Percentiles rank a stretch among this genome's conserved stretches.
Conservation (phyloP, 2,329 filamentous ascomycete genomes). For the Cordyceps farinosa region DNA sequence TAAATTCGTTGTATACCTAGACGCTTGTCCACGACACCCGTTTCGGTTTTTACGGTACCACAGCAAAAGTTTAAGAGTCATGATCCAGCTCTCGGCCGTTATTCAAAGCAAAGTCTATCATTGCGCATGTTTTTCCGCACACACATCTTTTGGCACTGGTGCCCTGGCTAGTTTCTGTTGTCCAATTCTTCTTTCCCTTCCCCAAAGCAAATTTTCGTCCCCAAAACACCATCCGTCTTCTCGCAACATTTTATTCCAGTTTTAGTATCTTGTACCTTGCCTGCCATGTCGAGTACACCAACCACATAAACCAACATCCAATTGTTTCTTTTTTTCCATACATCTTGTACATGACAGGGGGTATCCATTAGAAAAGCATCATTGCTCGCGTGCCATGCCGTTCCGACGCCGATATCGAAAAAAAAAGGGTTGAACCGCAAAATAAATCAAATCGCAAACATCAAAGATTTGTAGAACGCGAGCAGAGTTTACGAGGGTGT, state of each 20-base stretch:
- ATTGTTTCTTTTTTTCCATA: not conserved
- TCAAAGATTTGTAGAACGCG: slow-evolving; percentile 31
- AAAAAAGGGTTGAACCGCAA: not conserved
- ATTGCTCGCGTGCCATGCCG: slow-evolving; percentile 6
- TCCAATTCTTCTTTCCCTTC: not conserved
- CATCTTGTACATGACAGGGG: slow-evolving; percentile 9
- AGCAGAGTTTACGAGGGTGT: slow-evolving; percentile 42
- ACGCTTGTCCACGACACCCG: too few relatives aligned
- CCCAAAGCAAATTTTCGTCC: not conserved
- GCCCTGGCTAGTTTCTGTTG: not conserved
- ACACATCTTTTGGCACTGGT: not conserved
- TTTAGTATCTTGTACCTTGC: not conserved
- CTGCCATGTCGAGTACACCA: slow-evolving; percentile 5
- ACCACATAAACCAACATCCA: not conserved
- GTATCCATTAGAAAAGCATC: slow-evolving; percentile 10
- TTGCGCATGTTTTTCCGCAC: not conserved
- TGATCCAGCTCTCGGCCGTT: not conserved
- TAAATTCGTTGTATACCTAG: too few relatives aligned
- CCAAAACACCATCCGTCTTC: not conserved
- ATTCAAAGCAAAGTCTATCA: slow-evolving; percentile 6
- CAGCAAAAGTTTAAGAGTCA: not conserved
- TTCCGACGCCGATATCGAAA: slow-evolving; percentile 3
- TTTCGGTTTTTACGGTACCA: not conserved
- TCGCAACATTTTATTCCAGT: not conserved
- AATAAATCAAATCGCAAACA: not conserved